Evolutionary conservation across 179 eudicot genomes (phyloP).

Genomic region (Silene vulgaris): DNA sequence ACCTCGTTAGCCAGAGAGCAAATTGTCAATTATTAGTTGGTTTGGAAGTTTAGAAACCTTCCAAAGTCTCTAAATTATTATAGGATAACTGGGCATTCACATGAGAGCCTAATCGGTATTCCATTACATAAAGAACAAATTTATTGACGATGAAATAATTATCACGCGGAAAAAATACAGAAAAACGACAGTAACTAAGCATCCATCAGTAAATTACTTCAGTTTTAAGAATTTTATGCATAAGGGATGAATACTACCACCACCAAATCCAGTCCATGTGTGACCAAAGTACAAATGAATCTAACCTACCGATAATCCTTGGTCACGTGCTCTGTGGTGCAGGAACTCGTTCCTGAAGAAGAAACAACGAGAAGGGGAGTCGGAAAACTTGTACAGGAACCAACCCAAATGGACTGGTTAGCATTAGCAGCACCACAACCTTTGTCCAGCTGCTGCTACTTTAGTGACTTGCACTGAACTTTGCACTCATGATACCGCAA

Average conservation of each 20-base stretch:
- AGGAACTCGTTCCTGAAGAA: conserved; percentile 14
- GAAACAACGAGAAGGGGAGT: not conserved
- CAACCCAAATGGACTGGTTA: conserved; percentile 2
- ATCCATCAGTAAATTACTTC: not conserved
- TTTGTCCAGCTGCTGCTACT: conserved; percentile 16
- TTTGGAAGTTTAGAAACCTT: too few species aligned
- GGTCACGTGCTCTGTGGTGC: not conserved
- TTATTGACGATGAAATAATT: not conserved
- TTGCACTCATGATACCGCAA: not conserved
- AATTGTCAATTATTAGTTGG: too few species aligned
- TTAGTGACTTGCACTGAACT: not conserved
- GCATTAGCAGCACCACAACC: not conserved
- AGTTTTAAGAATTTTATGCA: not conserved
- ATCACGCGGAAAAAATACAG: not conserved
- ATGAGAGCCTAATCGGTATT: too few species aligned
- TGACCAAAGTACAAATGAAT: conserved; percentile 12
- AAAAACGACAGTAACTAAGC: not conserved
- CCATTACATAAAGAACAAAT: too few species aligned
- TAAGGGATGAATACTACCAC: not conserved
- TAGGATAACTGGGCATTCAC: too few species aligned
- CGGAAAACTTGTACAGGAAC: conserved; percentile 18
- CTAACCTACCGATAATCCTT: not conserved
- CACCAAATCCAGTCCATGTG: not conserved
- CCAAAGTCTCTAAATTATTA: too few species aligned
- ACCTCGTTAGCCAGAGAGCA: too few species aligned